Base-by-base conservation (phyloP, 768 basidiomycete species). In the Boletellus ananas region DNA sequence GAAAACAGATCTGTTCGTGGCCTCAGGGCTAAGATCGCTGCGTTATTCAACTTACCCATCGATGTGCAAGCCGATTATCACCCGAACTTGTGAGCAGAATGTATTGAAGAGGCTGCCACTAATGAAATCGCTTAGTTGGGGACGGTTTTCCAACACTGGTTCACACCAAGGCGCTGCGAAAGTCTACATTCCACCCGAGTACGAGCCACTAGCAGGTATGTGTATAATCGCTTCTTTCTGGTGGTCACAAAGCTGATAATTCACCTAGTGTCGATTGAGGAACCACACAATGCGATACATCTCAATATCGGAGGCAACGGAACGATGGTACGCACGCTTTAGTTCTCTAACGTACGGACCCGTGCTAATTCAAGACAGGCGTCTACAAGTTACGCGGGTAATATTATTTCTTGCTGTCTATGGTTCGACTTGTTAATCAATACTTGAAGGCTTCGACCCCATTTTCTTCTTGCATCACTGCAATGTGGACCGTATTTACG, bases 351-450 rank as follows among this genome's bases (percentile, higher is more conserved):
- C n/a, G n/a, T n/a, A n/a, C n/a, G n/a, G n/a, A n/a, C n/a, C n/a
- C n/a, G n/a, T n/a, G n/a, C n/a, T n/a, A n/a, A n/a, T n/a, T n/a
- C n/a, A n/a, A n/a, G n/a, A n/a, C n/a, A n/a, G n/a, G n/a, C n/a
- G n/a, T n/a, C n/a, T n/a, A n/a, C n/a, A n/a, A n/a, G n/a, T n/a
- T 60, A 61, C 38, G 58, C 58, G 51, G 37, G 58, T 61, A 61
- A 42, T 9, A 0, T 17, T 16, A n/a, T n/a, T n/a, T n/a, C n/a
- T n/a, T n/a, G n/a, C n/a, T n/a, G n/a, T n/a, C n/a, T 2, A 14
- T 23, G n/a, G 10, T 16, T n/a, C 6, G 9, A 8, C 3, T 49
- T 31, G 3, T 35, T 3, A 13, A 50, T 25, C 29, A 11, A 17
- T 12, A 3, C 5, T 33, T 21, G 3, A 6, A 59, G 58, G 20